Evolutionary conservation across 208 protist genomes (phyloP).

Genomic region (Paratrypanosoma confusum): DNA sequence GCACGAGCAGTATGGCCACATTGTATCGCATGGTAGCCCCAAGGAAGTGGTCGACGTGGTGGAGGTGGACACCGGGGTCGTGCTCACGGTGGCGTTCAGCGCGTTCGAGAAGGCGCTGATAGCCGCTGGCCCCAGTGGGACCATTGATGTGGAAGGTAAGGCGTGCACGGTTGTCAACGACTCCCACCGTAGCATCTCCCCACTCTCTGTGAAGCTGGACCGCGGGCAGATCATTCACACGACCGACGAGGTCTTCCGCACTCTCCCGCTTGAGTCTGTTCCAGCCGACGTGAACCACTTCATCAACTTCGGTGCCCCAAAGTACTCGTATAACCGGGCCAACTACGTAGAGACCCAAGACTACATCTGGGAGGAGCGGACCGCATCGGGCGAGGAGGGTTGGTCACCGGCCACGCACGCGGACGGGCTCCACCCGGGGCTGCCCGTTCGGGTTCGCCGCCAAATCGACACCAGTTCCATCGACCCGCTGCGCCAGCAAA

Average conservation of each 20-base stretch:
- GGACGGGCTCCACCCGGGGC: slow-evolving; percentile 49
- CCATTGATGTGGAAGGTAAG: slow-evolving; percentile 37
- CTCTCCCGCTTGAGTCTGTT: slow-evolving; percentile 45
- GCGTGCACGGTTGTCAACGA: slow-evolving; percentile 20
- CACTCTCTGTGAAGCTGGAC: slow-evolving; percentile 55
- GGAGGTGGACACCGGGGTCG: slow-evolving; percentile 33
- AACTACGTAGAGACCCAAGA: slow-evolving; percentile 88
- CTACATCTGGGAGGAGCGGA: slow-evolving; percentile 68
- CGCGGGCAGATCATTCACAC: slow-evolving; percentile 57
- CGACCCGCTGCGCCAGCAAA: background rate
- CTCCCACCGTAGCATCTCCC: slow-evolving; percentile 36
- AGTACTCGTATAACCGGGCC: slow-evolving; percentile 78
- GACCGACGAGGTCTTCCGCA: slow-evolving; percentile 52
- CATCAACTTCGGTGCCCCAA: slow-evolving; percentile 69
- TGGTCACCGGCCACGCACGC: slow-evolving; percentile 82
- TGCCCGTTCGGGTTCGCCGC: slow-evolving; percentile 69
- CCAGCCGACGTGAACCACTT: slow-evolving; percentile 43
- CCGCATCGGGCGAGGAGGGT: slow-evolving; percentile 50
- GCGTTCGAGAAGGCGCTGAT: slow-evolving; percentile 22
- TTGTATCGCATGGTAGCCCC: slow-evolving; percentile 25
- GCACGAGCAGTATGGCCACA: slow-evolving; percentile 58
- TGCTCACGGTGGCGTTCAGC: slow-evolving; percentile 44
- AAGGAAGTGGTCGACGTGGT: slow-evolving; percentile 46
- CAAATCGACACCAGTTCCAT: slow-evolving; percentile 10
- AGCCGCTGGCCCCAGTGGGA: background rate